Conservation (phyloP, 108 stramenopile genomes). For the Skeletonema grethae region DNA sequence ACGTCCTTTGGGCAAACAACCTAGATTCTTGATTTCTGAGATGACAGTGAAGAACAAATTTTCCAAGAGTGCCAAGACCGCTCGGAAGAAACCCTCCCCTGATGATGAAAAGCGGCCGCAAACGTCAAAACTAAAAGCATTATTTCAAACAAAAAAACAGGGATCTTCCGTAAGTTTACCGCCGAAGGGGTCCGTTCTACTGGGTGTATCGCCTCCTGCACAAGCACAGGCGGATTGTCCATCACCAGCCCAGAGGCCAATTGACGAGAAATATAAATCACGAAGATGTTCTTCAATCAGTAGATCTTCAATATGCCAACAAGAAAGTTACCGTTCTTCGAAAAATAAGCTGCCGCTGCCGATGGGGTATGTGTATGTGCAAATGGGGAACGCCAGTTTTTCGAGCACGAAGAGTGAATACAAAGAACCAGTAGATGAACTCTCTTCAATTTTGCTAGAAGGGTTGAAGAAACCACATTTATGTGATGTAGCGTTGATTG, state of each 20-base stretch:
- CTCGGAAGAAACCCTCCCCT: too few relatives aligned
- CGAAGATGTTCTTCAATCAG: not conserved
- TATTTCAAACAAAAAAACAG: too few relatives aligned
- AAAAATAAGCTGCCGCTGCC: not conserved
- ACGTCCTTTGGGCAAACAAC: too few relatives aligned
- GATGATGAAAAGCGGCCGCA: too few relatives aligned
- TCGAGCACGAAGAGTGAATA: not conserved
- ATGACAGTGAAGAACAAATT: too few relatives aligned
- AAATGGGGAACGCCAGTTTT: not conserved
- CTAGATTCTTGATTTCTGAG: too few relatives aligned
- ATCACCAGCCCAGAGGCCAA: not conserved
- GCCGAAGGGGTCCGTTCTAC: not conserved
- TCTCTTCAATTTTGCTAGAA: constrained; percentile 13
- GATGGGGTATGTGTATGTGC: not conserved
- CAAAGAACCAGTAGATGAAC: not conserved
- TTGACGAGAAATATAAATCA: not conserved
- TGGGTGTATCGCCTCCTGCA: not conserved
- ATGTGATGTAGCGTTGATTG: constrained; percentile 27
- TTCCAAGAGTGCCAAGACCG: too few relatives aligned
- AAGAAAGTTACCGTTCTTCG: not conserved
- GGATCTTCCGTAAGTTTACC: too few relatives aligned
- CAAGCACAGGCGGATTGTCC: not conserved
- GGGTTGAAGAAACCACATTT: constrained; percentile 25
- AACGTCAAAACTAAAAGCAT: too few relatives aligned
- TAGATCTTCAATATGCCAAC: not conserved